Base-by-base conservation (phyloP, 306 rosid species). In the Cucurbita argyrosperma region DNA sequence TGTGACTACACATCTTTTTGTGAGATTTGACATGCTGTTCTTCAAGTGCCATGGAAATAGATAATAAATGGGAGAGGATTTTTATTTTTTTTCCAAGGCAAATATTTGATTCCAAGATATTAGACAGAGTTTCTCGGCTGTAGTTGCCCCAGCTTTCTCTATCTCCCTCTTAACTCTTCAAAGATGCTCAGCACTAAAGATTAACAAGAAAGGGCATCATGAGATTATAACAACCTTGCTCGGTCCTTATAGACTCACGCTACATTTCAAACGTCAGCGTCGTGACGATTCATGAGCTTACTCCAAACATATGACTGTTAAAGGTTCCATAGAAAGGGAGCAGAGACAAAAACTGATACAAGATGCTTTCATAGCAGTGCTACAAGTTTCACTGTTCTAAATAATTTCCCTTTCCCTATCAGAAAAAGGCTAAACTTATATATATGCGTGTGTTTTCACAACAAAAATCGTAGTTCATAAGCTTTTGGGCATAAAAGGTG, bases 401-500 rank as follows among this genome's bases (percentile, higher is more conserved):
- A 67, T 67, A 18, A 67, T 10, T 21, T 67, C 7, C 72, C 6
- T 67, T 67, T 67, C 38, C 54, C 37, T 12, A 66, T 42, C 39
- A 67, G n/a, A 4, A 50, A 67, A 45, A 45, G 40, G 19, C 72
- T 67, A 11, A 19, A 45, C 58, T 26, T 69, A 69, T 69, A 69
- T 12, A 69, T 69, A 13, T 26, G 13, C 2, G 40, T 65, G 38
- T 21, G 55, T 37, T 23, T 40, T 49, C 35, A 53, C 63, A 16
- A 10, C 50, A 53, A 51, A 72, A 72, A 43, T 72, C 76, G 37
- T 37, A 51, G 19, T 53, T 55, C 39, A 35, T 10, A 53, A 54
- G 63, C 37, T 30, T 51, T 15, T 71, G 37, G 6, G 47, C 37
- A 51, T 37, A 82, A 85, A 77, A 59, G 8, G 45, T 77, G 81